These are phyloP conservation scores for Colletotrichum gloeosporioides DNA, from an alignment of 2,329 filamentous ascomycete species.

Conservation along the genomic window DNA sequence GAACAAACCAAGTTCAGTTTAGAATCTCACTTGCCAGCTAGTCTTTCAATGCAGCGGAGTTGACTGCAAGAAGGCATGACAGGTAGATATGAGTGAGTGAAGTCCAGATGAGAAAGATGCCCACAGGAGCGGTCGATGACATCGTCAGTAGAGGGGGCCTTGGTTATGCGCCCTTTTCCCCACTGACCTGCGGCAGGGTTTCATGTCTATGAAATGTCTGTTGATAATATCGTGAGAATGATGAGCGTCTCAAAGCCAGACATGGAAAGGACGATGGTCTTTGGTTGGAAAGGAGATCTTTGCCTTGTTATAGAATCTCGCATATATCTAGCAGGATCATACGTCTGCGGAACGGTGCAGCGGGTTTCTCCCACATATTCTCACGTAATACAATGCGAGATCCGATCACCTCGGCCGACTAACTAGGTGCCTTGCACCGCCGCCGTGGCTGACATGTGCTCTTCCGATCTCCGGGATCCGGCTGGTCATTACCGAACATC, in stretches of 20 bases:
- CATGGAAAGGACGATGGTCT: too few species aligned
- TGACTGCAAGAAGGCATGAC: not conserved
- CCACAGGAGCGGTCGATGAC: not conserved
- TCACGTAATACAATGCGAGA: not conserved
- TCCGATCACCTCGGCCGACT: not conserved
- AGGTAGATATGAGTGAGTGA: not conserved
- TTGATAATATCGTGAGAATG: too few species aligned
- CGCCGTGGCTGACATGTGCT: not conserved
- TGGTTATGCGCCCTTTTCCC: too few species aligned
- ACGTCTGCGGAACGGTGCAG: not conserved
- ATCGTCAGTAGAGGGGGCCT: not conserved
- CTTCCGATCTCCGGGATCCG: not conserved
- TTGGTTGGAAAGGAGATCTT: too few species aligned
- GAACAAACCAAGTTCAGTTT: not conserved
- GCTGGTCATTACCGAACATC: not conserved
- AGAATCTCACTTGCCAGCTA: not conserved
- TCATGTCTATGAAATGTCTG: too few species aligned
- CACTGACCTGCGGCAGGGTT: too few species aligned
- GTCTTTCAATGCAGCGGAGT: not conserved
- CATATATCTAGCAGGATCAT: not conserved
- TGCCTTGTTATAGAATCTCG: not conserved
- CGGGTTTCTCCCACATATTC: accelerated
- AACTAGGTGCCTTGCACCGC: not conserved
- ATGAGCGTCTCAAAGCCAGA: accelerated
- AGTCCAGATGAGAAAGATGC: not conserved